A percentile compares a stretch with the other conserved stretches of the same genome.
These are phyloP conservation scores for Krasilnikovozyma curviuscula DNA, from an alignment of 768 basidiomycete species.

Conservation along the genomic window DNA sequence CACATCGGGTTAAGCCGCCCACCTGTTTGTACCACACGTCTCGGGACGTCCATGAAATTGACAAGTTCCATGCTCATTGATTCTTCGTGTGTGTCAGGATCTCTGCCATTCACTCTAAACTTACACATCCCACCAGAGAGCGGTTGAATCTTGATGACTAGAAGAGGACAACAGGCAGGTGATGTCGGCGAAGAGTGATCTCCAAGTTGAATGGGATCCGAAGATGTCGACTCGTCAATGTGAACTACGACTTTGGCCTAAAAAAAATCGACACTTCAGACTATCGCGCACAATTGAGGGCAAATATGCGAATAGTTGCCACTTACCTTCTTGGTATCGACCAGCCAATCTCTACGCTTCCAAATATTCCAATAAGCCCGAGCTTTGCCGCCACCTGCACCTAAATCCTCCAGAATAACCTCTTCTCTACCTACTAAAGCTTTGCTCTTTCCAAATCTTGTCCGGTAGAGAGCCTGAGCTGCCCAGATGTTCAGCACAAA, in stretches of 20 bases:
- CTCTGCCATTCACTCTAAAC: constrained; percentile 42
- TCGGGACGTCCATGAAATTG: constrained; percentile 56
- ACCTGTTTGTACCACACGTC: constrained; percentile 55
- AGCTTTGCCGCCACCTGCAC: constrained; percentile 43
- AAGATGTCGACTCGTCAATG: constrained; percentile 54
- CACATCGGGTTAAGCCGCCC: not conserved
- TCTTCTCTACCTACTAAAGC: constrained; percentile 53
- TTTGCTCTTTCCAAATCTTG: constrained; percentile 32
- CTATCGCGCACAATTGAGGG: no score
- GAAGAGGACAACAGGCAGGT: constrained; percentile 34
- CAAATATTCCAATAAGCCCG: constrained; percentile 81
- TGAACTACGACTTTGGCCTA: constrained; percentile 79
- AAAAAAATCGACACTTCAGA: not conserved
- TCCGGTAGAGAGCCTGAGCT: constrained; percentile 61
- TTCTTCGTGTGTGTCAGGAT: constrained; percentile 60
- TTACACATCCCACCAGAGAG: constrained; percentile 66
- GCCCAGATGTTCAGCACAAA: constrained; percentile 82
- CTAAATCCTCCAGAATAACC: constrained; percentile 31
- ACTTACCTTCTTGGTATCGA: constrained; percentile 57
- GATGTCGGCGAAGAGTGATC: constrained; percentile 32
- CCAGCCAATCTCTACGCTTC: constrained; percentile 38
- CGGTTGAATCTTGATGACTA: constrained; percentile 63
- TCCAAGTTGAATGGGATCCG: constrained; percentile 61
- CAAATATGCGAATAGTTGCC: not conserved
- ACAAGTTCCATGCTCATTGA: constrained; percentile 59